Evolutionary conservation across 768 basidiomycete genomes (phyloP).

Genomic region (Boletus patriciae): DNA sequence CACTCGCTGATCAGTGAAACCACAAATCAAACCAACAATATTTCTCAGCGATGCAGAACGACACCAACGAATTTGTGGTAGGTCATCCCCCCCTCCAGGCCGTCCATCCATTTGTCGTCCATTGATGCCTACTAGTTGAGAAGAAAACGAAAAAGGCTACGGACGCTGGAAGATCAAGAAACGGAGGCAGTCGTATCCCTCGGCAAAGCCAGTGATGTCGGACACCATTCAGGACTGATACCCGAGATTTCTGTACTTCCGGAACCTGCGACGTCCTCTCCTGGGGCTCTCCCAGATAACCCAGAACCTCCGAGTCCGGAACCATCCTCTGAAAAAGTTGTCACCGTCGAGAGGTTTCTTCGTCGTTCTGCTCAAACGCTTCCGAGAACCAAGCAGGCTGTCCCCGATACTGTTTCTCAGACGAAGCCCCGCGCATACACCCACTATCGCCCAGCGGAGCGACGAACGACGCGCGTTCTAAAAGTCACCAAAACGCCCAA

Average conservation of each 20-base stretch:
- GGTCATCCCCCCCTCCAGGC: not conserved
- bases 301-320: not conserved
- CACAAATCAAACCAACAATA: not conserved
- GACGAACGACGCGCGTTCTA: not conserved
- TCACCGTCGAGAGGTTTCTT: slow-evolving; percentile 33
- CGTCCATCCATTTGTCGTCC: not conserved
- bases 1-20: not conserved
- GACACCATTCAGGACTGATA: slow-evolving; percentile 4
- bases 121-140: slow-evolving; percentile 19
- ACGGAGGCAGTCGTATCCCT: not conserved
- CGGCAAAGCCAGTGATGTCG: not conserved
- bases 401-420: not conserved
- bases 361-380: slow-evolving; percentile 4
- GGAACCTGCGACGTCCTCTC: slow-evolving; percentile 7
- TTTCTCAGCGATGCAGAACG: slow-evolving; percentile 7
- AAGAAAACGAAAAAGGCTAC: slow-evolving; percentile 28
- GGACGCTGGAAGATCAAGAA: not conserved
- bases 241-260: slow-evolving; percentile 21
- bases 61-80: slow-evolving; percentile 27
- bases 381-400: not conserved
- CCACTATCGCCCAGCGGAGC: not conserved
- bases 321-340: not conserved
- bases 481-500: not conserved
- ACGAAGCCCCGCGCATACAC: slow-evolving; percentile 22
- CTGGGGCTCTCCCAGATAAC: not conserved